Base-by-base conservation (phyloP, 148 eudicot genomes). In the Limonium bicolor region DNA sequence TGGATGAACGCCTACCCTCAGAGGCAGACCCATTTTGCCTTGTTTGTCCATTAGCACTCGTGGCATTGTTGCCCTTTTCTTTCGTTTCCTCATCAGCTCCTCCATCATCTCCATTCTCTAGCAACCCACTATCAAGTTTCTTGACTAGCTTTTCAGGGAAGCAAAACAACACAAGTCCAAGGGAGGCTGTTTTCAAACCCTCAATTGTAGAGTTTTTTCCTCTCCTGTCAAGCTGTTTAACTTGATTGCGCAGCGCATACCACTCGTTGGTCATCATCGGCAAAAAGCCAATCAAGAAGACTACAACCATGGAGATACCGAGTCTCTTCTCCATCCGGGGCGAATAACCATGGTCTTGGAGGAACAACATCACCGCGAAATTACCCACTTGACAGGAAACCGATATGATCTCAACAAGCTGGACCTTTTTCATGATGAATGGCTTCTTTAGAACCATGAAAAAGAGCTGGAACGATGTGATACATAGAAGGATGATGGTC, bases 391-490 rank as follows among this genome's bases (percentile, higher is more conserved):
- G 77, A 16, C 78, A 54, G 0, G 69, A 58, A 40, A 85, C 70
- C 0, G 99, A 78, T 47, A 75, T 59, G 55, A 90, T 85, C 81
- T 84, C 95, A 5, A 70, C 94, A 33, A 90, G 41, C 39, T 90
- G 99, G 28, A 90, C 88, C 45, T 57, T 80, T 57, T 77, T 90
- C 85, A 80, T 78, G 56, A 90, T 90, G 66, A 70, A 90, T 0
- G 99, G 99, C 68, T 90, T 90, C 74, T 90, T 90, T 5, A 90
- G 71, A 20, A 80, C 65, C 37, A 90, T 47, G 63, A 78, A 84
- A 72, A 84, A 85, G 14, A 90, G 88, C 39, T 90, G 99, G 41
- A 84, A 90, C 14, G 79, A 75, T 14, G 99, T 69, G 29, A 90
- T 69, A 60, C 69, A 68, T 15, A 90, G 68, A 25, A 90, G 33